Percentiles rank a stretch among this genome's conserved stretches.
Conservation (phyloP, 2,329 filamentous ascomycete genomes). For the Colletotrichum godetiae region DNA sequence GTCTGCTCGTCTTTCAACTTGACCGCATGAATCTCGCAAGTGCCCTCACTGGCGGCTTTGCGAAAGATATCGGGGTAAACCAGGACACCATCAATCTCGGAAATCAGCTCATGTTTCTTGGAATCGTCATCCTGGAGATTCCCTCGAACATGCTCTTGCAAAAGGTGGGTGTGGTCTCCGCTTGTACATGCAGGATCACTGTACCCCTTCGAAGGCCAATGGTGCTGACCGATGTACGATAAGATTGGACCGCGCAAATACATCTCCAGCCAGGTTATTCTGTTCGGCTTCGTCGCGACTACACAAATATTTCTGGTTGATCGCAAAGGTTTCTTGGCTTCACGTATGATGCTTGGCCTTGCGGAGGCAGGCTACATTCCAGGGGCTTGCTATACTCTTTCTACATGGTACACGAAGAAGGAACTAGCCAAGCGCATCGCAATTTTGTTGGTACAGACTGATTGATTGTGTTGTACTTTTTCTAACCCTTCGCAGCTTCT, state of each 20-base stretch:
- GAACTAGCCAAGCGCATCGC: slow-evolving; percentile 60
- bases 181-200: too few species aligned
- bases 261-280: slow-evolving; percentile 59
- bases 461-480: too few species aligned
- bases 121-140: slow-evolving; percentile 61
- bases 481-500: slow-evolving; percentile 46
- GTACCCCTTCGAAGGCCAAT: not conserved
- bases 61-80: slow-evolving; percentile 52
- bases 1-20: slow-evolving; percentile 61
- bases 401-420: slow-evolving; percentile 60
- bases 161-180: slow-evolving; percentile 33
- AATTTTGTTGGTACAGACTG: slow-evolving; percentile 45
- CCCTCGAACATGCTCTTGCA: slow-evolving; percentile 60
- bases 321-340: slow-evolving; percentile 55
- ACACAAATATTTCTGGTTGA: slow-evolving; percentile 56
- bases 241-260: slow-evolving; percentile 58
- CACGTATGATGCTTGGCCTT: slow-evolving; percentile 56
- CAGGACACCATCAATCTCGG: slow-evolving; percentile 63
- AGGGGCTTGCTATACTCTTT: slow-evolving; percentile 61
- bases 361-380: slow-evolving; percentile 64
- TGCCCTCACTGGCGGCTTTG: slow-evolving; percentile 60
- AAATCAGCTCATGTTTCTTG: slow-evolving; percentile 64
- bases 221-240: not conserved
- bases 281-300: slow-evolving; percentile 59
- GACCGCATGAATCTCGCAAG: slow-evolving; percentile 65